phyloP scores from a whole-genome alignment of 345 rosid species.

The Fremontodendron californicum region DNA sequence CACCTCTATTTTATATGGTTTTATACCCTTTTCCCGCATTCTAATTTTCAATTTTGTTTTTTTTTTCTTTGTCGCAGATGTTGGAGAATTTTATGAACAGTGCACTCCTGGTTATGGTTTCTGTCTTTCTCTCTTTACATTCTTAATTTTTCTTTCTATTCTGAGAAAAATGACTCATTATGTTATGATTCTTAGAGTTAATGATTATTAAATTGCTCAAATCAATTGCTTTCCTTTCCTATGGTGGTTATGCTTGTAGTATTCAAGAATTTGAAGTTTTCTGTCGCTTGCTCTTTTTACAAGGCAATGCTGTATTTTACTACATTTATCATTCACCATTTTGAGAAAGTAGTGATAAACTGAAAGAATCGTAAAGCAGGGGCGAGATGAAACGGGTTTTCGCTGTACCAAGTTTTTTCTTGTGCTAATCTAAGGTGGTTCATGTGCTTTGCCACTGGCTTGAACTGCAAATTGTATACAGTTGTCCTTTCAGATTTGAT shows the following conservation, averaged over 20 bases:
- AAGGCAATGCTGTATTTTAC: neutral
- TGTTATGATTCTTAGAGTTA: neutral
- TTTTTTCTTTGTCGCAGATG: slow-evolving; percentile 50
- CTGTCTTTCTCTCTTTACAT: neutral
- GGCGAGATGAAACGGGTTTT: neutral
- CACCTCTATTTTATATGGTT: too few species aligned
- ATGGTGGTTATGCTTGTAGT: neutral
- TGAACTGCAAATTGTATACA: neutral
- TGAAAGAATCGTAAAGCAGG: neutral
- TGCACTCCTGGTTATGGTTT: slow-evolving; percentile 72
- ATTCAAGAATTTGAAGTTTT: neutral
- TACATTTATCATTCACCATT: neutral
- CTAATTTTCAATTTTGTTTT: neutral
- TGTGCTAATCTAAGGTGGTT: neutral
- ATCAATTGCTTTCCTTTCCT: neutral
- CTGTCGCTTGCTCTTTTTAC: neutral
- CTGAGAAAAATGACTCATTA: neutral
- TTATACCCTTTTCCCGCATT: neutral
- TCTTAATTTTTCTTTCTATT: neutral
- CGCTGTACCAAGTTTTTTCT: neutral
- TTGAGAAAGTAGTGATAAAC: neutral
- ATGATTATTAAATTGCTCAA: neutral
- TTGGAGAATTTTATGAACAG: slow-evolving; percentile 55
- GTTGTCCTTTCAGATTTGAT: neutral
- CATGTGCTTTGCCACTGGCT: neutral